Conservation (phyloP, 1,139 yeast species). For the Debaryomyces robertsiae region DNA sequence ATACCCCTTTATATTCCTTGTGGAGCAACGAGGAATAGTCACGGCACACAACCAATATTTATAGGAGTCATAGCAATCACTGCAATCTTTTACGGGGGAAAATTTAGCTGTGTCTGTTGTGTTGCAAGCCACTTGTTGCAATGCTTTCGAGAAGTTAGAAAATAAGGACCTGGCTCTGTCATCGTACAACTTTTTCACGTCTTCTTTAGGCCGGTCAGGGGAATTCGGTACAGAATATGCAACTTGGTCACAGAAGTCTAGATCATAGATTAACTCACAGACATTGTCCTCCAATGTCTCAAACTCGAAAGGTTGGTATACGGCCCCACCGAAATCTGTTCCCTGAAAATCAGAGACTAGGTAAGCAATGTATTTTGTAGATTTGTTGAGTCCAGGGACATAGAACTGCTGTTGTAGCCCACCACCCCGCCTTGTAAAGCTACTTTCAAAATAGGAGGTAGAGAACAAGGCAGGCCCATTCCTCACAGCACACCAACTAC, state of each 20-base stretch:
- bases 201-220: constrained; percentile 20
- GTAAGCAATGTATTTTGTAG: constrained; percentile 68
- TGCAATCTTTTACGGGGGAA: constrained; percentile 74
- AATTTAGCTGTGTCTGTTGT: constrained; percentile 66
- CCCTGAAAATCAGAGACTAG: constrained; percentile 55
- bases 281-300: constrained; percentile 57
- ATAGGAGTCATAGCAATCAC: constrained; percentile 71
- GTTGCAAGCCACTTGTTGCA: constrained; percentile 79
- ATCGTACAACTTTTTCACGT: constrained; percentile 56
- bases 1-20: constrained; percentile 50
- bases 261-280: constrained; percentile 73
- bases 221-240: constrained; percentile 87
- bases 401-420: constrained; percentile 61
- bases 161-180: constrained; percentile 57
- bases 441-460: constrained; percentile 28
- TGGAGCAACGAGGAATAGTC: constrained; percentile 83
- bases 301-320: constrained; percentile 62
- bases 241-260: constrained; percentile 77
- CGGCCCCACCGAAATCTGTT: constrained; percentile 60
- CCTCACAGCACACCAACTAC: constrained; percentile 76
- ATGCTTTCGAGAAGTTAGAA: constrained; percentile 69
- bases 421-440: constrained; percentile 52
- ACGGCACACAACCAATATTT: constrained; percentile 90
- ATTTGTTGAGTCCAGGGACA: constrained; percentile 59
- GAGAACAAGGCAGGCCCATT: constrained; percentile 44